Conservation (phyloP, 2,329 filamentous ascomycete species). For the Fusarium citri region DNA sequence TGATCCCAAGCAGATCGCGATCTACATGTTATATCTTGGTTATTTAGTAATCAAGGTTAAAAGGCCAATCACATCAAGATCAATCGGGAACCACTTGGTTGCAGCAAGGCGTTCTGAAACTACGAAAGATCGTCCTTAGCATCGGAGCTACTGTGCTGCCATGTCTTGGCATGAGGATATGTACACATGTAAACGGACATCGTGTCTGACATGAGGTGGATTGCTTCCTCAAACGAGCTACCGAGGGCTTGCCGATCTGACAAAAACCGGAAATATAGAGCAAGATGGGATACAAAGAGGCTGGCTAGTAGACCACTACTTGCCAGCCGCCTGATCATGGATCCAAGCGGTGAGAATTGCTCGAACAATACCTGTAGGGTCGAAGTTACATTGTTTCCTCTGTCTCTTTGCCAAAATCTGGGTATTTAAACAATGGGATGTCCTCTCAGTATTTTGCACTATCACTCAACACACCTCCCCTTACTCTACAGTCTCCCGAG, state of each 20-base stretch:
- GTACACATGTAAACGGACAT: not conserved
- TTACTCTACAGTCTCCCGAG: too few species aligned
- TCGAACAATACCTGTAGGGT: too few species aligned
- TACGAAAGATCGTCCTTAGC: not conserved
- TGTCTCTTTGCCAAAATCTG: too few species aligned
- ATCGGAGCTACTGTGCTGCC: not conserved
- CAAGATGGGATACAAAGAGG: not conserved
- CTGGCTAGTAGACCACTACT: not conserved
- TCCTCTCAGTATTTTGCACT: too few species aligned
- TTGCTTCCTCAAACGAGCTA: not conserved
- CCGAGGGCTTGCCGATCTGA: not conserved
- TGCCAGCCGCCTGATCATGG: too few species aligned
- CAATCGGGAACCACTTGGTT: too few species aligned
- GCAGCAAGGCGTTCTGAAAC: not conserved
- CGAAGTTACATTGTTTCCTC: too few species aligned
- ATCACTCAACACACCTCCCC: too few species aligned
- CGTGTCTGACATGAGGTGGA: fast-evolving
- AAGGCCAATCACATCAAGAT: not conserved
- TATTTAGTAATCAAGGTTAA: not conserved
- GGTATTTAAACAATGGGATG: too few species aligned
- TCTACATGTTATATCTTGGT: not conserved
- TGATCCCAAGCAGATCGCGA: not conserved
- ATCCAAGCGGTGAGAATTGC: too few species aligned
- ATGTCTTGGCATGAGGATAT: not conserved
- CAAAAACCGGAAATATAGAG: not conserved